A percentile compares a stretch with the other conserved stretches of the same genome.
phyloP scores from a whole-genome alignment of 768 basidiomycete genomes.

The Harrya chromipes region DNA sequence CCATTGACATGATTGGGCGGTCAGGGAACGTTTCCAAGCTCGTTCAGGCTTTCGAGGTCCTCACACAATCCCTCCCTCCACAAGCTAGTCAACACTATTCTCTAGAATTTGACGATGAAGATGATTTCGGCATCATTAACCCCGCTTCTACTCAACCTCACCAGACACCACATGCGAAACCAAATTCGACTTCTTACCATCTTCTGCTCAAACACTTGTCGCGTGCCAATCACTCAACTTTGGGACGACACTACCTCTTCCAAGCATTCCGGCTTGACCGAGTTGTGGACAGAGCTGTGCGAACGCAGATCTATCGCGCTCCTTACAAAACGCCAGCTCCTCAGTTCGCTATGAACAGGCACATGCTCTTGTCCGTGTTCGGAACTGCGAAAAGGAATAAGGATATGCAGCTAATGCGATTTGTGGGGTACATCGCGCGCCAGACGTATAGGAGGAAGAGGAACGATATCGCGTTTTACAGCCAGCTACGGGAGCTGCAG shows the following conservation, averaged over 20 bases:
- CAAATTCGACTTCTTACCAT: constrained; percentile 67
- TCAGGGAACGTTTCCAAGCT: constrained; percentile 59
- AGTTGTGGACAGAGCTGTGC: constrained; percentile 30
- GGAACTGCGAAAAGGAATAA: constrained; percentile 59
- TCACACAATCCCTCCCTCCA: constrained; percentile 66
- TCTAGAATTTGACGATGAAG: constrained; percentile 62
- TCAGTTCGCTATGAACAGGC: constrained; percentile 51
- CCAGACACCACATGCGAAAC: constrained; percentile 43
- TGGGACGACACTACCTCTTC: constrained; percentile 66
- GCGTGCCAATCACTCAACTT: constrained; percentile 41
- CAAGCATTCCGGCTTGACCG: constrained; percentile 50
- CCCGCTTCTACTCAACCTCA: constrained; percentile 35
- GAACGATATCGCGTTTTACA: constrained; percentile 43
- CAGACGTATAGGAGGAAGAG: constrained; percentile 48
- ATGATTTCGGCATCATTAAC: constrained; percentile 48
- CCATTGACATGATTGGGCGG: constrained; percentile 66
- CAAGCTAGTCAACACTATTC: constrained; percentile 43
- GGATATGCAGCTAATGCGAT: constrained; percentile 56
- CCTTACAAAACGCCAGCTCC: constrained; percentile 43
- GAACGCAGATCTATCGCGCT: constrained; percentile 29
- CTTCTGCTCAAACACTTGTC: constrained; percentile 60
- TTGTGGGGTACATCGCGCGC: constrained; percentile 49
- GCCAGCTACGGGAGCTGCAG: constrained; percentile 27
- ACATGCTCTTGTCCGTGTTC: constrained; percentile 54
- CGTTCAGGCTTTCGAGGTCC: constrained; percentile 73